Evolutionary conservation across 495 filamentous ascomycete genomes (phyloP).

Genomic region (Cercophora samala): DNA sequence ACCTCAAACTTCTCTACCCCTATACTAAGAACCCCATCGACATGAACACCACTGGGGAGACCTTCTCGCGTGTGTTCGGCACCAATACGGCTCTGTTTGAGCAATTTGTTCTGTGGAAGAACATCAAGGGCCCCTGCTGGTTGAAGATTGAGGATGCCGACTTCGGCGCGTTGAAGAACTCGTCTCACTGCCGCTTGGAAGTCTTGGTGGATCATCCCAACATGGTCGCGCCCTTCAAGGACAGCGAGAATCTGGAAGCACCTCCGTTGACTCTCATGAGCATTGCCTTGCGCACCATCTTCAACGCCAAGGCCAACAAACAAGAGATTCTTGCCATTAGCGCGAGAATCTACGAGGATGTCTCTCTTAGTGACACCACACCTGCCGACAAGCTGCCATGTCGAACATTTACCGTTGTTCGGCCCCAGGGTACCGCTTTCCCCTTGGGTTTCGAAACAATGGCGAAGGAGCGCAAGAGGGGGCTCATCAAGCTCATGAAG

Average conservation of each 20-base stretch:
- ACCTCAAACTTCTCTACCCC: conserved; percentile 89
- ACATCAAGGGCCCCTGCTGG: conserved; percentile 98
- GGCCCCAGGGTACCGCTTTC: conserved; percentile 70
- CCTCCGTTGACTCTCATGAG: conserved; percentile 94
- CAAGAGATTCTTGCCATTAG: conserved; percentile 90
- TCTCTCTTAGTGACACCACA: conserved; percentile 83
- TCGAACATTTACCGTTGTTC: conserved; percentile 86
- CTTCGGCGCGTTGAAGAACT: conserved; percentile 80
- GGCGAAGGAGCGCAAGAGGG: conserved; percentile 56
- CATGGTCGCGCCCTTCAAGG: conserved; percentile 62
- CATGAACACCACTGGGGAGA: conserved; percentile 66
- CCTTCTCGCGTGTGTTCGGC: conserved; percentile 92
- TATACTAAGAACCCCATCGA: conserved; percentile 70
- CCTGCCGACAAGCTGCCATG: conserved; percentile 82
- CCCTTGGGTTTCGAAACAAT: conserved; percentile 82
- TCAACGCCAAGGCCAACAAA: conserved; percentile 92
- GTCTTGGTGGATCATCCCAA: conserved; percentile 74
- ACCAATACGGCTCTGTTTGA: conserved; percentile 93
- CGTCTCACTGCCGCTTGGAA: conserved; percentile 96
- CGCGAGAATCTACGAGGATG: conserved; percentile 86
- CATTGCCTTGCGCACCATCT: conserved; percentile 77
- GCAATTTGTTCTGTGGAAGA: conserved; percentile 97
- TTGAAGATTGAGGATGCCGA: conserved; percentile 80
- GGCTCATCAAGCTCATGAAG: conserved; percentile 73
- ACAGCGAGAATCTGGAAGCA: conserved; percentile 72